Evolutionary conservation across 306 rosid species (phyloP).

Genomic region (Sechiopsis laciniata): DNA sequence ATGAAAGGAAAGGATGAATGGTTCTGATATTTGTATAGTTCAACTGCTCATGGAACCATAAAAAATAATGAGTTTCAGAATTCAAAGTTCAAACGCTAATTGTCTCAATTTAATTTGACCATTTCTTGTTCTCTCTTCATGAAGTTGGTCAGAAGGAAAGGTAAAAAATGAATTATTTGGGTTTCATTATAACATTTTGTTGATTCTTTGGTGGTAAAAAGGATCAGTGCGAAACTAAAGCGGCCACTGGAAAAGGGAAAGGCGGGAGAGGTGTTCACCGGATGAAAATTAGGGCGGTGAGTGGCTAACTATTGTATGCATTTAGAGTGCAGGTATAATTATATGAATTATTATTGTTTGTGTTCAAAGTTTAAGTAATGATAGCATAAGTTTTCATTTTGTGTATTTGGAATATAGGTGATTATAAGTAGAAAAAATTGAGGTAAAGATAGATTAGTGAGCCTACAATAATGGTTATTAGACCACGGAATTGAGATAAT

Average conservation of each 20-base stretch:
- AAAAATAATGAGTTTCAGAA: neutral
- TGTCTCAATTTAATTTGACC: neutral
- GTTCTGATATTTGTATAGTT: neutral
- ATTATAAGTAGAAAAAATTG: too few relatives aligned
- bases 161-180: neutral
- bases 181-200: neutral
- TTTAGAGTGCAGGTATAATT: too few relatives aligned
- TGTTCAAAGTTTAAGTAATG: too few relatives aligned
- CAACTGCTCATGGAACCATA: neutral
- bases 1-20: neutral
- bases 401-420: too few relatives aligned
- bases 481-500: too few relatives aligned
- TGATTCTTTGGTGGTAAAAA: neutral
- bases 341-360: too few relatives aligned
- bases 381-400: too few relatives aligned
- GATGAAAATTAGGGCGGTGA: too few relatives aligned
- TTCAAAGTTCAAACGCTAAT: neutral
- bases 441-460: too few relatives aligned
- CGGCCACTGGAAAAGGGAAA: constrained; percentile 11
- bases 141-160: neutral
- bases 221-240: neutral
- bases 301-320: too few relatives aligned
- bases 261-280: too few relatives aligned
- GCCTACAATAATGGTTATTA: too few relatives aligned
- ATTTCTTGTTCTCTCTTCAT: neutral